Evolutionary conservation across 768 basidiomycete genomes (phyloP), one percentile per base, ranked within the genome.

Genomic region (Trichaptum fuscoviolaceum): DNA sequence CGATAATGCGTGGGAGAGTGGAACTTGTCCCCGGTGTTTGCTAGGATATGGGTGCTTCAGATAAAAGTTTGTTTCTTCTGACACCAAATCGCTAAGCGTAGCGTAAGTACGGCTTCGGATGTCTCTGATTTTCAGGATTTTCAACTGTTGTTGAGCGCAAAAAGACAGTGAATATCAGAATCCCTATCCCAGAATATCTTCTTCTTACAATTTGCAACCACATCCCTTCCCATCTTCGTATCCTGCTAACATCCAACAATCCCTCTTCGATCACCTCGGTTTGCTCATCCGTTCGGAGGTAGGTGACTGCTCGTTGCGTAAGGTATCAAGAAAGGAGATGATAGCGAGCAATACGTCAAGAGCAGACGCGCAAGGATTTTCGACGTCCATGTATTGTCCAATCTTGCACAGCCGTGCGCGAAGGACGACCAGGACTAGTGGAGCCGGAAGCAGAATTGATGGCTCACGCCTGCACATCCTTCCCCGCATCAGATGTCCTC

Each of bases 401-500:
- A 97, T 88, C 75, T 95, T 97, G 85, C 92, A 96, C 70, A 87
- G n/a, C n/a, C n/a, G n/a, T n/a, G n/a, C n/a, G n/a, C n/a, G n/a
- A n/a, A n/a, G n/a, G n/a, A n/a, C n/a, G n/a, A n/a, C n/a, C n/a
- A n/a, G n/a, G 59, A 2, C 25, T 17, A 25, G 59, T 18, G 15
- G 59, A 34, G 15, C 25, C 25, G 24, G 59, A 61, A 12, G 59
- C 59, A 25, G 42, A 52, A 20, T 12, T 20, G 20, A 6, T 52
- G 10, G 2, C 10, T 52, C 42, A 6, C 15, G 42, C 3, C 12
- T 52, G 15, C 15, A 52, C 42, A 2, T 20, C 42, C 42, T 52
- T 52, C 15, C 42, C 15, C 2, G 15, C 12, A 52, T 52, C 42
- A n/a, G n/a, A 52, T 4, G 7, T 2, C 42, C 42, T 4, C 10